These are phyloP conservation scores for Torulaspora delbrueckii DNA, from an alignment of 805 yeast species.

Conservation along the genomic window DNA sequence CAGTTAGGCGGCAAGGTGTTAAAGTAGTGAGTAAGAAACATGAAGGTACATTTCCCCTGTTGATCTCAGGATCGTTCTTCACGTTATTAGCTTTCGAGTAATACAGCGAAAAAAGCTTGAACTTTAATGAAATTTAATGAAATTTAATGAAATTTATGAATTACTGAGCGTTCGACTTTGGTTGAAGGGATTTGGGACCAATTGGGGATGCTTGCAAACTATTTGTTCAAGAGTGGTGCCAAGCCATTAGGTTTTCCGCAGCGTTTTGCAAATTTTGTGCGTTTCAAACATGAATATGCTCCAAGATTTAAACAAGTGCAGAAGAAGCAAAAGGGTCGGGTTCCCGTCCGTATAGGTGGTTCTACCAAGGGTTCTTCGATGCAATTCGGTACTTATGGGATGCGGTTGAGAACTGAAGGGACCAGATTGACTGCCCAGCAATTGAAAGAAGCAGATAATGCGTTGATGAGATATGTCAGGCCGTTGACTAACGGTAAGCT, in stretches of 20 bases:
- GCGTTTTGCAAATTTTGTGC: conserved; percentile 2
- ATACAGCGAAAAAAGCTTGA: not conserved
- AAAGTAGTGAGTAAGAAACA: no score
- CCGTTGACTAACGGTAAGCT: conserved; percentile 59
- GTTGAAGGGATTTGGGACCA: not conserved
- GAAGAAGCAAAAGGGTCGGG: conserved; percentile 88
- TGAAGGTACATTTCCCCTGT: no score
- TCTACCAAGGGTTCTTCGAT: conserved; percentile 82
- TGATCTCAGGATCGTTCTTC: not conserved
- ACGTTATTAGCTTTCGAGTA: not conserved
- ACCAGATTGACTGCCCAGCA: conserved; percentile 80
- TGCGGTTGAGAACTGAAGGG: conserved; percentile 87
- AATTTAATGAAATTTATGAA: not conserved
- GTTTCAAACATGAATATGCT: conserved; percentile 67
- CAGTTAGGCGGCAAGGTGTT: no score
- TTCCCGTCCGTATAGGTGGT: conserved; percentile 91
- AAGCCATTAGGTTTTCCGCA: not conserved
- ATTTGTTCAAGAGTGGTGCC: not conserved
- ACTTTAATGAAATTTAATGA: not conserved
- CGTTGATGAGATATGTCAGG: conserved; percentile 77
- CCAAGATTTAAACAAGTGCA: conserved; percentile 56
- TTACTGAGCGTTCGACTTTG: not conserved
- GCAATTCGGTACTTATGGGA: conserved; percentile 77
- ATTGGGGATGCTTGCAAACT: not conserved
- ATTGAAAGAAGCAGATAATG: conserved; percentile 83